Base-by-base conservation (phyloP, 2,329 filamentous ascomycete genomes). In the Pseudogymnoascus sp. region DNA sequence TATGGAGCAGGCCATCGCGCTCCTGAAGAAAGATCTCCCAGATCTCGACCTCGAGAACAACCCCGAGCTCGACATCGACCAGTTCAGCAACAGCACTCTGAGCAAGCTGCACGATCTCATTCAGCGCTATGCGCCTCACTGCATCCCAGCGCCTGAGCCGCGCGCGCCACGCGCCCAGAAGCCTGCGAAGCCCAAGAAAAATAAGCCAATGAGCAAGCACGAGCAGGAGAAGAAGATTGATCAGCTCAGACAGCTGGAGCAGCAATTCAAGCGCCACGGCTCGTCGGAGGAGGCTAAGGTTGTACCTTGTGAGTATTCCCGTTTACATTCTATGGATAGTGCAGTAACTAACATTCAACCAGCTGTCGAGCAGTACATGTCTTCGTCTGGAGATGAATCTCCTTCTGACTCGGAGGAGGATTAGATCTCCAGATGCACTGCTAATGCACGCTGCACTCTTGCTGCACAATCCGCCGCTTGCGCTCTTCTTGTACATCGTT, bases 11-110 rank as follows among this genome's bases (percentile, higher is more conserved):
- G 91, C 93, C 0, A 90, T 97, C 34, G 86, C 89, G 65, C 93
- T 97, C 66, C 97, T 99, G 72, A 91, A 96, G 74, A 86, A 85
- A 68, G 93, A 96, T 68, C 76, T 90, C 79, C 78, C 90, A 77
- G 80, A 88, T 80, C 80, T 95, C 78, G 82, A 84, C 80, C 82
- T 78, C 67, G 81, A 82, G 67, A 83, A 84, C 60, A 83, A 85
- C 70, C 79, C 86, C 71, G 84, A 79, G 67, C 71, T 79, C 36
- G 84, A 86, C 67, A 86, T 86, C 67, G 84, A 86, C 66, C 78
- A 83, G 66, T 77, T 86, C 65, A 79, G 79, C 37, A 77, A 80
- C 45, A 76, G 81, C 40, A 80, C 82, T 34, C 76, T 85, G 64
- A 77, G 79, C 70, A 79, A 83, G 74, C 78, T 86, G 37, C 78